phyloP scores from a whole-genome alignment of 768 basidiomycete species.

The Boletus bicolor region DNA sequence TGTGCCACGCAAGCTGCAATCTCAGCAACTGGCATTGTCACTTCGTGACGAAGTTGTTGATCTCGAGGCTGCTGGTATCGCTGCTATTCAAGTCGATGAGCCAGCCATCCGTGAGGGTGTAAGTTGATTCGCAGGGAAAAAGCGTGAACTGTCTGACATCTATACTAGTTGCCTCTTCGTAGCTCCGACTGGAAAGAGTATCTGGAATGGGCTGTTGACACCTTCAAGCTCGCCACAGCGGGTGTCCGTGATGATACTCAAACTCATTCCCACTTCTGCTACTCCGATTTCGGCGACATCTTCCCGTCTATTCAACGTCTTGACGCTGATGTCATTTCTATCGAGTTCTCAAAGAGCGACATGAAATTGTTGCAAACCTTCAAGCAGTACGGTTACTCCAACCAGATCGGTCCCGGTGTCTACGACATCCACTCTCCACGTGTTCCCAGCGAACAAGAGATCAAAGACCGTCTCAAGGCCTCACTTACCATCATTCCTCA shows the following conservation, averaged over 20 bases:
- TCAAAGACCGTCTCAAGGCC: slow-evolving; percentile 83
- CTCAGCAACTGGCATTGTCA: slow-evolving; percentile 95
- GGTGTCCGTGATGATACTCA: slow-evolving; percentile 93
- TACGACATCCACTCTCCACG: slow-evolving; percentile 99
- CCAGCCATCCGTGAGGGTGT: slow-evolving; percentile 99
- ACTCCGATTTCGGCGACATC: slow-evolving; percentile 98
- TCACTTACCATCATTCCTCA: slow-evolving; percentile 82
- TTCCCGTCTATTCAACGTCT: slow-evolving; percentile 96
- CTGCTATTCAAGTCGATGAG: slow-evolving; percentile 99
- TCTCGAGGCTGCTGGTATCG: slow-evolving; percentile 94
- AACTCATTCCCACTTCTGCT: slow-evolving; percentile 99
- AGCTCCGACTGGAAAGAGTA: slow-evolving; percentile 95
- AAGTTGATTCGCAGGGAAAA: slow-evolving; percentile 31
- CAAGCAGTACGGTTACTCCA: slow-evolving; percentile 92
- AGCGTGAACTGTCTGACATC: neutral
- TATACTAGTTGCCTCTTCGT: slow-evolving; percentile 82
- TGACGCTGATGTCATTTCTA: slow-evolving; percentile 98
- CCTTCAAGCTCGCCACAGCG: slow-evolving; percentile 96
- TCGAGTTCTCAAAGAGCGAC: slow-evolving; percentile 98
- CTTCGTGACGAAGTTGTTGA: slow-evolving; percentile 98
- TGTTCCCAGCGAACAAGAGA: slow-evolving; percentile 90
- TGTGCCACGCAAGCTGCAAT: slow-evolving; percentile 92
- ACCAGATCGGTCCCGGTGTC: slow-evolving; percentile 97
- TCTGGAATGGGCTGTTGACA: slow-evolving; percentile 97
- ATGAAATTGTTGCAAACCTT: slow-evolving; percentile 96